phyloP scores from a whole-genome alignment of 805 yeast species.

The Alloascoidea africana region DNA sequence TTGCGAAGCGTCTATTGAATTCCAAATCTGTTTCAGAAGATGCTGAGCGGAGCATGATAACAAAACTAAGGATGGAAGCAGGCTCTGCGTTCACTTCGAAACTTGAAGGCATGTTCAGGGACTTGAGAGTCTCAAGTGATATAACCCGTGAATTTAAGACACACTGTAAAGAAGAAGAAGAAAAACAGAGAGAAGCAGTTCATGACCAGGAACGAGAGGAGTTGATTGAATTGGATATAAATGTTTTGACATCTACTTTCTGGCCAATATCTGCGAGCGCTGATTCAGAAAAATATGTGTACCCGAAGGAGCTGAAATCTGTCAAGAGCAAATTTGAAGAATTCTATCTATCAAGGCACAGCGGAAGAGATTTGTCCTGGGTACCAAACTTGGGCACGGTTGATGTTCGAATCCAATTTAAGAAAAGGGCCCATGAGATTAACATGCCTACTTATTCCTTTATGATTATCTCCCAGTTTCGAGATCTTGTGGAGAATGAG shows the following conservation, averaged over 20 bases:
- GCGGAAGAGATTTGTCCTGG: slow-evolving; percentile 57
- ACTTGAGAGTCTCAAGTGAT: slow-evolving; percentile 45
- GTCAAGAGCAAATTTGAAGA: slow-evolving; percentile 31
- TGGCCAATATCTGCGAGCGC: slow-evolving; percentile 48
- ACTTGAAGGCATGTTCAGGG: slow-evolving; percentile 78
- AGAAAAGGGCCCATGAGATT: slow-evolving; percentile 57
- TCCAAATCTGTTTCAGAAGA: slow-evolving; percentile 31
- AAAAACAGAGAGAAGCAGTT: slow-evolving; percentile 7
- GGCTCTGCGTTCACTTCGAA: slow-evolving; percentile 70
- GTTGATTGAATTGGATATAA: slow-evolving; percentile 26
- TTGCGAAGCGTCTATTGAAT: slow-evolving; percentile 65
- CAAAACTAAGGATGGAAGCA: slow-evolving; percentile 55
- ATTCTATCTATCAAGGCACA: slow-evolving; percentile 34
- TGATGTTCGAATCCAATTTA: slow-evolving; percentile 60
- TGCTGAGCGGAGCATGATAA: slow-evolving; percentile 53
- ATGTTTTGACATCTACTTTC: slow-evolving; percentile 42
- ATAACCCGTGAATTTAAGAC: slow-evolving; percentile 24
- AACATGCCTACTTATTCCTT: slow-evolving; percentile 73
- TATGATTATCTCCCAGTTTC: slow-evolving; percentile 61
- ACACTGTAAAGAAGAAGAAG: slow-evolving; percentile 4
- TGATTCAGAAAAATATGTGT: slow-evolving; percentile 10
- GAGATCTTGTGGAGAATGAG: slow-evolving; percentile 27
- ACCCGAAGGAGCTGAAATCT: slow-evolving; percentile 27
- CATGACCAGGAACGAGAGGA: slow-evolving; percentile 16
- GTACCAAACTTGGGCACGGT: slow-evolving; percentile 72